Conservation (phyloP, 202 grass and related monocot genomes). For the Digitaria exilis region DNA sequence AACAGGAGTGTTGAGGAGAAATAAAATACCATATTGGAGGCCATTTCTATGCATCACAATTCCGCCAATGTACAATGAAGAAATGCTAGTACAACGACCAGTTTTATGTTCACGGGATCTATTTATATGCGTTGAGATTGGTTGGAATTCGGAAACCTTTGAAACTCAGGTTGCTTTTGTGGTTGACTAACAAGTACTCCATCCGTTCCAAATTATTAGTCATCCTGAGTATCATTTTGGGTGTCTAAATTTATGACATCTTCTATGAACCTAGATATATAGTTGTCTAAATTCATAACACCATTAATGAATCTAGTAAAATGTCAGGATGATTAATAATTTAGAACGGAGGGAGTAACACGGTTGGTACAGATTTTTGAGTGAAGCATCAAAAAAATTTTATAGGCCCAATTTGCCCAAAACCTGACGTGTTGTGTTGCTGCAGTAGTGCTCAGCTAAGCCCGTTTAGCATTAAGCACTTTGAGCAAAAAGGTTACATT, state of each 20-base stretch:
- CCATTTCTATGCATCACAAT: not conserved
- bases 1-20: not conserved
- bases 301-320: too few relatives aligned
- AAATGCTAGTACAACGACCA: not conserved
- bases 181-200: not conserved
- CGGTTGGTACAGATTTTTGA: slow-evolving; percentile 9
- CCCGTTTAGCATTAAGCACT: not conserved
- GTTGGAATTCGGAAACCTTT: not conserved
- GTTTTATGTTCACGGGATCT: not conserved
- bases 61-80: too few relatives aligned
- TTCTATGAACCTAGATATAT: too few relatives aligned
- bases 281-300: too few relatives aligned
- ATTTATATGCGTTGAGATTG: not conserved
- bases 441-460: not conserved
- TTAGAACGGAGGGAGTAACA: too few relatives aligned
- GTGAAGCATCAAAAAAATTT: too few relatives aligned
- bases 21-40: not conserved
- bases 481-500: not conserved
- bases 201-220: too few relatives aligned
- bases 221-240: too few relatives aligned
- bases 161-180: slow-evolving; percentile 19
- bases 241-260: too few relatives aligned
- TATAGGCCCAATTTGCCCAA: too few relatives aligned
- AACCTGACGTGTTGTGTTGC: too few relatives aligned
- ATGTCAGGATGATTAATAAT: too few relatives aligned